Evolutionary conservation across 805 yeast species (phyloP), one percentile per base, ranked within the genome.

Genomic region (Kazachstania viticola): DNA sequence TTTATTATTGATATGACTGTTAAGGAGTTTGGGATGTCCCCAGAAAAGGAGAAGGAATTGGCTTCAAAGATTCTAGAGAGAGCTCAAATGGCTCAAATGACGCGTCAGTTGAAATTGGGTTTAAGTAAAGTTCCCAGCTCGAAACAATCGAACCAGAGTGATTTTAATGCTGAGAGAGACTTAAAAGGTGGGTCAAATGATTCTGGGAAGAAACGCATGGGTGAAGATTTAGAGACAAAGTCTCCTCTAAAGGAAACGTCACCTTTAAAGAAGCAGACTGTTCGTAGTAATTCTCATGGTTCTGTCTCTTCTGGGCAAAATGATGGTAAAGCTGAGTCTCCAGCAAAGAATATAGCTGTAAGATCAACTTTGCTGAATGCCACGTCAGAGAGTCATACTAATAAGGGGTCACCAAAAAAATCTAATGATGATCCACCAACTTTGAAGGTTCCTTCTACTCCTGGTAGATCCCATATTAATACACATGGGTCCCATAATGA

Each of bases 11-110:
- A n/a, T n/a, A 17, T 14, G 14, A 26, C 28, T 7, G 12, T 7
- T 7, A 14, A 13, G 5, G n/a, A 8, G 5, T 7, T 15, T 9
- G 5, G 18, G 6, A 25, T 25, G 25, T 27, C 36, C 28, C 48
- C 51, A 5, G 54, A 51, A 29, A 51, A 48, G 29, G 58, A 54
- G 36, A 49, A 48, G 31, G 56, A 55, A 36, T 34, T 55, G 17
- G 49, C 58, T 8, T 39, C 42, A 9, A 51, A 45, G 35, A 55
- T 55, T 14, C 41, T 55, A 18, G 48, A 55, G 32, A 35, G 60
- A 32, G 60, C 60, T 26, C 53, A 54, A 33, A 36, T 55, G 33
- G 60, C 60, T 12, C 58, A 52, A 37, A 51, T 54, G 58, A 45
- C 57, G 11, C 43, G 60, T 14, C 52, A 52, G 31, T 42, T 55